Evolutionary conservation across 1,284 basidiomycete species (phyloP), one percentile per base, ranked within the genome.

Genomic region (Bjerkandera adusta): DNA sequence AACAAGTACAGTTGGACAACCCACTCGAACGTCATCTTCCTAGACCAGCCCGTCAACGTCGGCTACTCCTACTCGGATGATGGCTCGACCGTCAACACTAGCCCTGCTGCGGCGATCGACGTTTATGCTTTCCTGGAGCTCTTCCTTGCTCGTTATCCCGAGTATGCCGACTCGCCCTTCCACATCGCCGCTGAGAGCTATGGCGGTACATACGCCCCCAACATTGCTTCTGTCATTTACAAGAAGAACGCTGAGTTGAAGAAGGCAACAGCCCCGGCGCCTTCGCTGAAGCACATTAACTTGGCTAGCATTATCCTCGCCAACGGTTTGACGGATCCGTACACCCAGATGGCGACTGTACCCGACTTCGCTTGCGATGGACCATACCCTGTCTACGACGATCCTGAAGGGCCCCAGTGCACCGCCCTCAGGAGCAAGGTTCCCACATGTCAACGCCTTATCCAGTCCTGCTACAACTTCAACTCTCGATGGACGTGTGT

Each of bases 121-220:
- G 90, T 96, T 18, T 92, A 92, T 58, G 89, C 89, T 1, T 96
- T 97, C 79, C 73, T 96, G 41, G 75, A 92, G 59, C 78, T 97
- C 35, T 97, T 97, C 79, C 72, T 94, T 50, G 69, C 75, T 52
- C 72, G 84, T 46, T 84, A 77, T 71, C 76, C 79, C 2, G 59
- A 90, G 58, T 92, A 92, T 62, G 73, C 84, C 4, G 70, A 71
- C 37, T 68, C 72, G 10, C 76, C 80, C 1, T 85, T 89, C 71
- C 86, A 89, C 58, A 63, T 89, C 46, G 83, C 83, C 18, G 85
- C 83, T 0, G 85, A 89, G 64, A 85, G 82, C 54, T 88, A 88
- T 55, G 86, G 90, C 34, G 93, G 93, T 6, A 87, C 78, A 0
- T 92, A 90, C 56, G 83, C 80, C 1, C 90, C 89, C 10, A 80